A percentile compares a stretch with the other conserved stretches of the same genome.
Evolutionary conservation across 257 asterid species (phyloP).

Genomic region (Capsicum baccatum): DNA sequence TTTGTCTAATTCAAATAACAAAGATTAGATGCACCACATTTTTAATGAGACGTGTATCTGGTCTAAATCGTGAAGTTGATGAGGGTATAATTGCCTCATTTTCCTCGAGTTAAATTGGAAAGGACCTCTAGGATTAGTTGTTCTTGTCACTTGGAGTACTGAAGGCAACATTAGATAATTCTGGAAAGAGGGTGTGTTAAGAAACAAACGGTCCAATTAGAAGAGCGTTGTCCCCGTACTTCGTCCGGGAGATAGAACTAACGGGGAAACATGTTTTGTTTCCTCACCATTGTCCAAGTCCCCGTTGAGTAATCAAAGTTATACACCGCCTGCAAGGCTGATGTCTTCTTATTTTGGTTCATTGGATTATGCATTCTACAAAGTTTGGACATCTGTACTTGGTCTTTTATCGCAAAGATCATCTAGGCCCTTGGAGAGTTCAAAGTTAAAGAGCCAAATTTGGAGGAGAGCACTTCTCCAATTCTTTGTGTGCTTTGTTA

Average conservation of each 20-base stretch:
- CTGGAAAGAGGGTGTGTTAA: constrained; percentile 15
- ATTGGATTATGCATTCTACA: constrained; percentile 57
- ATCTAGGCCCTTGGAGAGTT: constrained; percentile 55
- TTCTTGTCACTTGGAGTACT: background rate
- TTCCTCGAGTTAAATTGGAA: background rate
- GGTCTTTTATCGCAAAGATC: constrained; percentile 57
- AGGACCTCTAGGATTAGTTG: background rate
- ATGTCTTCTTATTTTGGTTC: constrained; percentile 48
- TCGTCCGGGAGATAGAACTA: constrained; percentile 49
- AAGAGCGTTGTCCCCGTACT: constrained; percentile 70
- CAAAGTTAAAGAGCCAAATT: constrained; percentile 58
- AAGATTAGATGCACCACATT: background rate
- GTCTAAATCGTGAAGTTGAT: background rate
- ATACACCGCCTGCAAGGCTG: constrained; percentile 40
- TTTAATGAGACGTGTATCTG: background rate
- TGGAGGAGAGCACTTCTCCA: constrained; percentile 67
- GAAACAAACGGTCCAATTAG: constrained; percentile 35
- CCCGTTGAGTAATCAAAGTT: constrained; percentile 52
- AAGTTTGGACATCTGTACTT: constrained; percentile 44
- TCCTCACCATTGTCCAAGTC: constrained; percentile 69
- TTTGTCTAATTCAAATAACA: no score
- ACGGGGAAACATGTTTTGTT: constrained; percentile 62
- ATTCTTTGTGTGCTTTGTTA: constrained; percentile 61
- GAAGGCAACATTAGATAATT: constrained; percentile 2
- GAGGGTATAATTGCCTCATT: no score